Evolutionary conservation across 2,329 filamentous ascomycete genomes (phyloP).

Genomic region (Diaporthe batatas): DNA sequence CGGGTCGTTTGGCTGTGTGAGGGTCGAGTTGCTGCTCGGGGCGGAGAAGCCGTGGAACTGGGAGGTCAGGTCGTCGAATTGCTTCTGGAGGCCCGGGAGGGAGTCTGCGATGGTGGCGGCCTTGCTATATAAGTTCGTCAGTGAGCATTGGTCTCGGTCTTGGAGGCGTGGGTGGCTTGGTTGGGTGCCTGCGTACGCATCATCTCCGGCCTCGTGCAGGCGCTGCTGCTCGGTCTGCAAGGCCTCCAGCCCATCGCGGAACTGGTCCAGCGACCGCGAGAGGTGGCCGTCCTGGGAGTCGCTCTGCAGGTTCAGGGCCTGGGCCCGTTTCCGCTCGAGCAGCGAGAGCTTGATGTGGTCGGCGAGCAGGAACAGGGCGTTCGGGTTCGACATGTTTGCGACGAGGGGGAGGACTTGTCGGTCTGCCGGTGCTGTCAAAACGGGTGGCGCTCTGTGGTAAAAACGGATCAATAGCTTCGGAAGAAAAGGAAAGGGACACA

Average conservation of each 20-base stretch:
- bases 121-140: constrained; percentile 66
- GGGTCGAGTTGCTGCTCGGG: constrained; percentile 62
- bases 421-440: constrained; percentile 9
- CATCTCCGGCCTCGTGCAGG: constrained; percentile 74
- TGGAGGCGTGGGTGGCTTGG: too few relatives aligned
- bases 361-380: constrained; percentile 90
- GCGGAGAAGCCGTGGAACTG: constrained; percentile 81
- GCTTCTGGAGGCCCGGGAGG: constrained; percentile 76
- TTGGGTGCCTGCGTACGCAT: constrained; percentile 63
- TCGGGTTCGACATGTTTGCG: constrained; percentile 65
- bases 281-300: constrained; percentile 91
- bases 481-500: not conserved
- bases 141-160: constrained; percentile 43
- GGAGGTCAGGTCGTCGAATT: constrained; percentile 80
- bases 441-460: not conserved
- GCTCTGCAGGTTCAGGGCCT: constrained; percentile 81
- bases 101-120: constrained; percentile 70
- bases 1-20: constrained; percentile 74
- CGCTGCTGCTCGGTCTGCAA: constrained; percentile 75
- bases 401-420: not conserved
- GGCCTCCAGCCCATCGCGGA: constrained; percentile 82
- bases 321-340: constrained; percentile 89
- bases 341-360: constrained; percentile 98
- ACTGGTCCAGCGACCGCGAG: constrained; percentile 86
- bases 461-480: constrained; percentile 10